phyloP scores from a whole-genome alignment of 805 yeast genomes.

The Metschnikowia santaceciliae region DNA sequence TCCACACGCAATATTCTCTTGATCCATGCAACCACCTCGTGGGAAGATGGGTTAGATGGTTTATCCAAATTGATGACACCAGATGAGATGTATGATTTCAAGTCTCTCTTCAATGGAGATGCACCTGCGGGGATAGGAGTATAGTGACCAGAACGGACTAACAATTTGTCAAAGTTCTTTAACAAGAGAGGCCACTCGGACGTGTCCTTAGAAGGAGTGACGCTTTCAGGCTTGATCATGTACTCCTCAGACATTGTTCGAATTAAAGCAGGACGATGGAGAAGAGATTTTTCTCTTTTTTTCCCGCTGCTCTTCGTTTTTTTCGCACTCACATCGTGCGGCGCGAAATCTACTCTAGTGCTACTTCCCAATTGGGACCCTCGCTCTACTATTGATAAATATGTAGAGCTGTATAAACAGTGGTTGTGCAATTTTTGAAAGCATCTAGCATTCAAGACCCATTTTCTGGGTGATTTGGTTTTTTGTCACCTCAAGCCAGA shows the following conservation, averaged over 20 bases:
- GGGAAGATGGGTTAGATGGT: constrained; percentile 97
- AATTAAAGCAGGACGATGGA: constrained; percentile 6
- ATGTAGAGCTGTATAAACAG: background rate
- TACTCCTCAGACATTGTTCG: constrained; percentile 58
- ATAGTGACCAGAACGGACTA: constrained; percentile 95
- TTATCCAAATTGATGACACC: constrained; percentile 98
- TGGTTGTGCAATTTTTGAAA: background rate
- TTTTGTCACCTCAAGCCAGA: constrained; percentile 38
- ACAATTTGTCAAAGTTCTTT: constrained; percentile 88
- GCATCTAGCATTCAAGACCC: constrained; percentile 17
- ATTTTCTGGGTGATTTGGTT: constrained; percentile 25
- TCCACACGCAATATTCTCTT: constrained; percentile 93
- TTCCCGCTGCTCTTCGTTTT: constrained; percentile 9
- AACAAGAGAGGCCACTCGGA: constrained; percentile 93
- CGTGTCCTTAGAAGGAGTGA: constrained; percentile 77
- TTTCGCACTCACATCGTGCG: constrained; percentile 27
- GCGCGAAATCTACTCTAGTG: constrained; percentile 17
- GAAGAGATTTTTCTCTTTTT: constrained; percentile 10
- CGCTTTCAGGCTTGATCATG: constrained; percentile 84
- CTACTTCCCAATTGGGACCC: constrained; percentile 6
- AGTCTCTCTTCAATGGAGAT: constrained; percentile 90
- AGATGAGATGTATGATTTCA: constrained; percentile 82
- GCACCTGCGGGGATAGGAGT: constrained; percentile 96
- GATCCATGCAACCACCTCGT: constrained; percentile 99
- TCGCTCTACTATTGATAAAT: background rate